phyloP scores from a whole-genome alignment of 352 stramenopile genomes.

The Pythium grandisporangium region DNA sequence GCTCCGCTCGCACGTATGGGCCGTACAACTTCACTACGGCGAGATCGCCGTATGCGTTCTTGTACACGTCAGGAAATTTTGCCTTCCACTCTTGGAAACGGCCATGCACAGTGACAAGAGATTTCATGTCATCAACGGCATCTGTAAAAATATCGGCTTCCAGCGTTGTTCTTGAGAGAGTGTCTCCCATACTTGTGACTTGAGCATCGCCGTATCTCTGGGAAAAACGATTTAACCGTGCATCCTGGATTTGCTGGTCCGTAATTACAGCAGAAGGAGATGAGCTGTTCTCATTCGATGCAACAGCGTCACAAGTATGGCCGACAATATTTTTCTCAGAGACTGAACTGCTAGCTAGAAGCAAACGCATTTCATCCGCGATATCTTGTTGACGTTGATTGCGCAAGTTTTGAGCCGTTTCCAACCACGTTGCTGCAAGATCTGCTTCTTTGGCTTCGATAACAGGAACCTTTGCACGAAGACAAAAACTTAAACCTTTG shows the following conservation, averaged over 20 bases:
- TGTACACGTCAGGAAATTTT: constrained; percentile 65
- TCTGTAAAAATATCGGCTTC: constrained; percentile 36
- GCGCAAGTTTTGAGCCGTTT: constrained; percentile 1
- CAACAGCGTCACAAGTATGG: no score
- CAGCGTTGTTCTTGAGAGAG: background rate
- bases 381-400: constrained; percentile 6
- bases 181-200: background rate
- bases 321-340: constrained; percentile 7
- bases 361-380: constrained; percentile 7
- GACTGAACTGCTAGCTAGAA: background rate
- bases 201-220: no score
- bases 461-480: constrained; percentile 47
- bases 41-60: constrained; percentile 49
- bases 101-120: constrained; percentile 39
- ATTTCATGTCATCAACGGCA: constrained; percentile 61
- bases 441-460: constrained; percentile 39
- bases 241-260: background rate
- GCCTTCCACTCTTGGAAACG: constrained; percentile 65
- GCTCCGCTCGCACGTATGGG: constrained; percentile 51
- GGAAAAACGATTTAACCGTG: constrained; percentile 4
- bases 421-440: constrained; percentile 11
- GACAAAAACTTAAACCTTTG: constrained; percentile 60
- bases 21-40: constrained; percentile 48
- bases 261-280: background rate
- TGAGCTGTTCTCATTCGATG: background rate